phyloP scores from a whole-genome alignment of 2,329 filamentous ascomycete species.

The Trichophyton simii region DNA sequence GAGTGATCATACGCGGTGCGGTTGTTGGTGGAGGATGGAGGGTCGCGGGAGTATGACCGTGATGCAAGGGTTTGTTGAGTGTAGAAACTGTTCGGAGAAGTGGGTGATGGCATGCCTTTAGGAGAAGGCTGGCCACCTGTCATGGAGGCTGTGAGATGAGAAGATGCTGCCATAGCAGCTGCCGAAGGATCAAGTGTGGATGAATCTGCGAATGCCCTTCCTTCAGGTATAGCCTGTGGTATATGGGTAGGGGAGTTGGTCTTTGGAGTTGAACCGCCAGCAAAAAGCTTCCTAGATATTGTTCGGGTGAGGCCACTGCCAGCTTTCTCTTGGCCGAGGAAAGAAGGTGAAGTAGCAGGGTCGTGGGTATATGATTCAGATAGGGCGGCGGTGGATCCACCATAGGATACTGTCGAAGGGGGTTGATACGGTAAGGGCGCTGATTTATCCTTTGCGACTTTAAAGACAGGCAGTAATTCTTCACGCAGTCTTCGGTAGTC shows the following conservation, averaged over 20 bases:
- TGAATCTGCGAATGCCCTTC: slow-evolving; percentile 42
- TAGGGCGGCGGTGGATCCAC: slow-evolving; percentile 15
- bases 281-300: slow-evolving; percentile 60
- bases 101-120: slow-evolving; percentile 34
- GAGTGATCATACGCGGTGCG: slow-evolving; percentile 28
- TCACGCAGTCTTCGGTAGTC: slow-evolving; percentile 82
- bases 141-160: slow-evolving; percentile 47
- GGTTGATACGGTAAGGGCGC: slow-evolving; percentile 61
- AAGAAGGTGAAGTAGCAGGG: slow-evolving; percentile 30
- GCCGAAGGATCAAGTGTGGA: slow-evolving; percentile 53
- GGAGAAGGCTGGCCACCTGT: slow-evolving; percentile 49
- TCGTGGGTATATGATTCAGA: slow-evolving; percentile 23
- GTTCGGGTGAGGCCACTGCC: slow-evolving; percentile 53
- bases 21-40: slow-evolving; percentile 12
- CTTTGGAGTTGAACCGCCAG: slow-evolving; percentile 60
- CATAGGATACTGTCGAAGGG: slow-evolving; percentile 13
- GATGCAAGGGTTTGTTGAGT: slow-evolving; percentile 33
- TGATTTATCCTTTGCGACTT: slow-evolving; percentile 80
- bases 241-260: slow-evolving; percentile 62
- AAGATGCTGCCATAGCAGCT: slow-evolving; percentile 57
- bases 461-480: slow-evolving; percentile 80
- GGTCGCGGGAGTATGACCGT: slow-evolving; percentile 31
- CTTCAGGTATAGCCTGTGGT: slow-evolving; percentile 53
- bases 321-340: slow-evolving; percentile 28
- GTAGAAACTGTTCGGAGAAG: slow-evolving; percentile 31